Conservation (phyloP, 257 asterid genomes). For the Salvia hispanica region DNA sequence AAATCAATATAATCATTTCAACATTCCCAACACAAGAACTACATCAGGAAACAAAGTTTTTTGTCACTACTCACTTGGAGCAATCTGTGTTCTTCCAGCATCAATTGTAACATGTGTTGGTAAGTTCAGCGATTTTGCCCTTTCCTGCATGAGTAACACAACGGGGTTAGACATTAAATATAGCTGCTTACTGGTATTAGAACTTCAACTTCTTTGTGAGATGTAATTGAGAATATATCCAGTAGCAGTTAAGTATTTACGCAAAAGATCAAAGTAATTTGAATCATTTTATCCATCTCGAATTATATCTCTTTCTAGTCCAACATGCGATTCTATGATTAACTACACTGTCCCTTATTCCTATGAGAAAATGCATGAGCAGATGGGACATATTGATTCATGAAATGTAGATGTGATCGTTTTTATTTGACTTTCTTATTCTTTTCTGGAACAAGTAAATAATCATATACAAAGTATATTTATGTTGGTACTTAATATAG, state of each 20-base stretch:
- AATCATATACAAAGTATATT: not conserved
- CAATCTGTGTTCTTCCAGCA: slow-evolving; percentile 98
- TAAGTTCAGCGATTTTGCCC: slow-evolving; percentile 70
- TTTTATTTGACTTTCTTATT: not conserved
- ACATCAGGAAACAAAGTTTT: slow-evolving; percentile 5
- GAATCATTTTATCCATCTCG: not conserved
- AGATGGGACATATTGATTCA: slow-evolving; percentile 2
- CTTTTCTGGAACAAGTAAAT: slow-evolving; percentile 4
- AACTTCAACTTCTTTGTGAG: slow-evolving; percentile 14
- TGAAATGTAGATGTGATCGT: not conserved
- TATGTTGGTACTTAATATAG: slow-evolving; percentile 6
- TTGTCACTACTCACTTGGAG: slow-evolving; percentile 72
- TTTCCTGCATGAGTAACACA: slow-evolving; percentile 55
- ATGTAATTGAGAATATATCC: slow-evolving; percentile 5
- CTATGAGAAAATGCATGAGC: not conserved
- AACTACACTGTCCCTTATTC: not conserved
- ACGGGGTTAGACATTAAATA: not conserved
- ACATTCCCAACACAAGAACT: slow-evolving; percentile 16
- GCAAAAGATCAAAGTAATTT: slow-evolving; percentile 8
- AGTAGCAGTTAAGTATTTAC: slow-evolving; percentile 6
- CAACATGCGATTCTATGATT: not conserved
- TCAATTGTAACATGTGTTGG: slow-evolving; percentile 86
- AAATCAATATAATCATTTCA: not conserved
- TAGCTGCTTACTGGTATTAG: not conserved
- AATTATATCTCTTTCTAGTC: slow-evolving; percentile 15